A percentile compares a stretch with the other conserved stretches of the same genome.
Evolutionary conservation across 2,329 filamentous ascomycete genomes (phyloP).

Genomic region (Neonectria magnoliae): DNA sequence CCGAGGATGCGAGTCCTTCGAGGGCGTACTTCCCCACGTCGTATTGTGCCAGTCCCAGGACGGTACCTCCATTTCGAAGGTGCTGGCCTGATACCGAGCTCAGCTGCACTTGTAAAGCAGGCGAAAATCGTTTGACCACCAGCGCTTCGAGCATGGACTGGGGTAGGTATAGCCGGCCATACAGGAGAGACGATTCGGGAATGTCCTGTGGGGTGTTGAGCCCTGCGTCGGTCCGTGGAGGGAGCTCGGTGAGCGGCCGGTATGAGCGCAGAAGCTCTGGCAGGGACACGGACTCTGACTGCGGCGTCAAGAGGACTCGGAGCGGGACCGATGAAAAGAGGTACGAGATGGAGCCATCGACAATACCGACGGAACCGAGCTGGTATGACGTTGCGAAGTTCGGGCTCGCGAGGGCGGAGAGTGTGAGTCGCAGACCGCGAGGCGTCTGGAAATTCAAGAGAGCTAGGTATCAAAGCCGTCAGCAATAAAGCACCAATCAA

Average conservation of each 20-base stretch:
- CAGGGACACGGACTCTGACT: conserved; percentile 80
- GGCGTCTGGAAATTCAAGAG: conserved; percentile 91
- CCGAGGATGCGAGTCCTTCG: conserved; percentile 91
- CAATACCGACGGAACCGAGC: conserved; percentile 86
- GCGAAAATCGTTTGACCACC: conserved; percentile 80
- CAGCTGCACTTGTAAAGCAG: conserved; percentile 81
- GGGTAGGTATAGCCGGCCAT: conserved; percentile 83
- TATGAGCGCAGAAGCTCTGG: conserved; percentile 85
- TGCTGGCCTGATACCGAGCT: conserved; percentile 79
- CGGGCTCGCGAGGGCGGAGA: conserved; percentile 90
- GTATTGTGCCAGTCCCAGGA: conserved; percentile 79
- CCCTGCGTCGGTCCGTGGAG: conserved; percentile 40
- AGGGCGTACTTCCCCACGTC: conserved; percentile 88
- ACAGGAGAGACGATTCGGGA: conserved; percentile 69
- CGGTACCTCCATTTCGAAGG: conserved; percentile 78
- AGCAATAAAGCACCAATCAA: conserved; percentile 28
- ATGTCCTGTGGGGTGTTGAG: conserved; percentile 41
- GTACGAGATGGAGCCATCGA: conserved; percentile 97
- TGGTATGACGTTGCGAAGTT: conserved; percentile 96
- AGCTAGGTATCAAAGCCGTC: conserved; percentile 57
- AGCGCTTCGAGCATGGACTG: conserved; percentile 87
- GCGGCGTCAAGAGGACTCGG: conserved; percentile 68
- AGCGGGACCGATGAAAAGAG: conserved; percentile 91
- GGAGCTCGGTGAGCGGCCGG: conserved; percentile 76
- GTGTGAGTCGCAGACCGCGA: conserved; percentile 81